Conservation (phyloP, 192 early-diverging fungal species). For the Mortierella alpina region DNA sequence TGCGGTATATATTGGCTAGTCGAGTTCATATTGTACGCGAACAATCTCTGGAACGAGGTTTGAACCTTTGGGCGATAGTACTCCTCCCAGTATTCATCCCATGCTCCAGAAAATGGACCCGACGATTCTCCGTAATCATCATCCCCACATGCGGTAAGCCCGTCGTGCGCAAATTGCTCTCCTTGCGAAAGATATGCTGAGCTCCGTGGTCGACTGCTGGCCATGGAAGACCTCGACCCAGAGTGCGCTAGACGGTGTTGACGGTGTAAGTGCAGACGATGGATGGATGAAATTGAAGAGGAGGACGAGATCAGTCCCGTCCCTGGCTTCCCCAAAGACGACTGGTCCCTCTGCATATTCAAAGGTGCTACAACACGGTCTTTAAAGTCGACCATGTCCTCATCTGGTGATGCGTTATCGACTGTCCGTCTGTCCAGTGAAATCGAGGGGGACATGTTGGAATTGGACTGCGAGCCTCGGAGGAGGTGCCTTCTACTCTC, state of each 20-base stretch:
- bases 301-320: slow-evolving; percentile 16
- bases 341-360: background rate
- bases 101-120: background rate
- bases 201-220: background rate
- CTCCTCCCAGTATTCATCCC: slow-evolving; percentile 81
- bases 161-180: slow-evolving; percentile 21
- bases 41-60: slow-evolving; percentile 81
- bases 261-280: background rate
- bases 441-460: background rate
- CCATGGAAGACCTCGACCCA: slow-evolving; percentile 19
- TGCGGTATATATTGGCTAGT: slow-evolving; percentile 67
- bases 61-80: slow-evolving; percentile 87
- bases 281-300: slow-evolving; percentile 30
- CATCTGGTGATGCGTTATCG: background rate
- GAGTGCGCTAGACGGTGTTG: slow-evolving; percentile 9
- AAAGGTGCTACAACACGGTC: slow-evolving; percentile 32
- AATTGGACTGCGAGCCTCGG: slow-evolving; percentile 5
- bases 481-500: background rate
- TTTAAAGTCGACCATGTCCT: slow-evolving; percentile 20
- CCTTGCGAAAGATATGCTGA: slow-evolving; percentile 3
- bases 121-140: background rate
- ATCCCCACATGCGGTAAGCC: slow-evolving; percentile 16
- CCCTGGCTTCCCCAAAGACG: background rate
- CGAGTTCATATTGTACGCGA: slow-evolving; percentile 90
- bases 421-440: background rate